Evolutionary conservation across 2,329 filamentous ascomycete genomes (phyloP).

Genomic region (Pseudocercospora fuligena): DNA sequence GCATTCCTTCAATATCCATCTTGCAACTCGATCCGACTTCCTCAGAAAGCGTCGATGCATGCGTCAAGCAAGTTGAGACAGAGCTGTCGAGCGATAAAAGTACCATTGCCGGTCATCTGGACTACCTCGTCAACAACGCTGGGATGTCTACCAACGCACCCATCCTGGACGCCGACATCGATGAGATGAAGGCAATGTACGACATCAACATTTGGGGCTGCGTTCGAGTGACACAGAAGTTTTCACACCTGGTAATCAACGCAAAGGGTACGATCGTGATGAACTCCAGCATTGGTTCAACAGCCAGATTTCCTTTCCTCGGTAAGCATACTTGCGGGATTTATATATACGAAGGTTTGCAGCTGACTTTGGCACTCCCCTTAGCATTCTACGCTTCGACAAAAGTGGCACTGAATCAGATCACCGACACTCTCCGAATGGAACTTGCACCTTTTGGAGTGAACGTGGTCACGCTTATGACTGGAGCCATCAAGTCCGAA

Average conservation of each 20-base stretch:
- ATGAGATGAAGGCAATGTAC: constrained; percentile 54
- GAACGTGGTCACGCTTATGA: constrained; percentile 34
- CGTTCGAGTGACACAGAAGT: constrained; percentile 43
- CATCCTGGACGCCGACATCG: constrained; percentile 37
- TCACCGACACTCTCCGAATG: constrained; percentile 34
- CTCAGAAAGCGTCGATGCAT: background rate
- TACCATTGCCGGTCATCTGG: constrained; percentile 9
- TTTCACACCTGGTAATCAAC: constrained; percentile 54
- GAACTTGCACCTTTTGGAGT: constrained; percentile 39
- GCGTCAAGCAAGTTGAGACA: background rate
- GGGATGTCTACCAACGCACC: constrained; percentile 30
- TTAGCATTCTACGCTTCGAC: constrained; percentile 39
- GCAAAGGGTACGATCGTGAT: constrained; percentile 45
- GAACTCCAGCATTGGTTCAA: constrained; percentile 43
- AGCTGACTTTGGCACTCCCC: background rate
- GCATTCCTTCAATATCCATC: background rate
- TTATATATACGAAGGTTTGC: background rate
- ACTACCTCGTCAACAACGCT: constrained; percentile 9
- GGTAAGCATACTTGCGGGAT: constrained; percentile 22
- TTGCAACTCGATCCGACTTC: constrained; percentile 8
- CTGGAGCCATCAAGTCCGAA: constrained; percentile 23
- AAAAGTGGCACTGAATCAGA: constrained; percentile 32
- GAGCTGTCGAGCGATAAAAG: background rate
- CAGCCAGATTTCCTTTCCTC: constrained; percentile 31
- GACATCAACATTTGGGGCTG: constrained; percentile 59